Evolutionary conservation across 2,329 filamentous ascomycete species (phyloP).

Genomic region (Diaporthe longicolla): DNA sequence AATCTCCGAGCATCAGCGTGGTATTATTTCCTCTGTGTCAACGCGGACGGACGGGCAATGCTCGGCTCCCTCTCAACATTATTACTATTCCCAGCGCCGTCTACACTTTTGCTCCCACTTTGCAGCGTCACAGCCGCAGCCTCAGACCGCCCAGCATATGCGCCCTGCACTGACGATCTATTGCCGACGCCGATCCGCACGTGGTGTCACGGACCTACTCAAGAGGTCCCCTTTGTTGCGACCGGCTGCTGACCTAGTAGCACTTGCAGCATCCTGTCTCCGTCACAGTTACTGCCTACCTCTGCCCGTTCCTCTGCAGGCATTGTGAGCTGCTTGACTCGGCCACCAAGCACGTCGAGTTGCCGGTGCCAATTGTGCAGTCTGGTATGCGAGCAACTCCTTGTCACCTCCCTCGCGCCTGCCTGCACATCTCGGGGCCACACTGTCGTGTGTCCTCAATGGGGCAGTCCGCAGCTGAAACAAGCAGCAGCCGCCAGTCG

Average conservation of each 20-base stretch:
- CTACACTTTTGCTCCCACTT: not conserved
- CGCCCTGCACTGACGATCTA: slow-evolving; percentile 35
- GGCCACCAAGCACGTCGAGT: not conserved
- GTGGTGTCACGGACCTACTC: slow-evolving; percentile 15
- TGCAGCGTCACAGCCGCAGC: slow-evolving; percentile 32
- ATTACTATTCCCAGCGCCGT: slow-evolving; percentile 1
- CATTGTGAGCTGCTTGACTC: slow-evolving; percentile 20
- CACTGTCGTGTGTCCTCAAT: slow-evolving; percentile 11
- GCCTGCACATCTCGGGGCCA: not conserved
- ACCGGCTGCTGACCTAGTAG: slow-evolving; percentile 35
- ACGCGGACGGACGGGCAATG: slow-evolving; percentile 1
- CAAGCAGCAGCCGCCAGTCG: slow-evolving; percentile 29
- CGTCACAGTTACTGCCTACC: not conserved
- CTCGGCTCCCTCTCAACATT: slow-evolving; percentile 14
- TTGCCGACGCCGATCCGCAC: slow-evolving; percentile 37
- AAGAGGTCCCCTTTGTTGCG: slow-evolving; percentile 2
- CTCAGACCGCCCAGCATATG: slow-evolving; percentile 23
- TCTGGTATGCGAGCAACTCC: slow-evolving; percentile 8
- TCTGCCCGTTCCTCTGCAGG: not conserved
- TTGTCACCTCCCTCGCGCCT: slow-evolving; percentile 19
- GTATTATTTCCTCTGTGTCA: slow-evolving; percentile 23
- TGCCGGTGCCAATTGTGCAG: slow-evolving; percentile 6
- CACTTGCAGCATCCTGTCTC: slow-evolving; percentile 11
- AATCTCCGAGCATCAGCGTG: slow-evolving; percentile 40
- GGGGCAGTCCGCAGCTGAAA: slow-evolving; percentile 18